Percentiles rank a stretch among this genome's conserved stretches.
Conservation (phyloP, 2,329 filamentous ascomycete species). For the Myotisia sp. region DNA sequence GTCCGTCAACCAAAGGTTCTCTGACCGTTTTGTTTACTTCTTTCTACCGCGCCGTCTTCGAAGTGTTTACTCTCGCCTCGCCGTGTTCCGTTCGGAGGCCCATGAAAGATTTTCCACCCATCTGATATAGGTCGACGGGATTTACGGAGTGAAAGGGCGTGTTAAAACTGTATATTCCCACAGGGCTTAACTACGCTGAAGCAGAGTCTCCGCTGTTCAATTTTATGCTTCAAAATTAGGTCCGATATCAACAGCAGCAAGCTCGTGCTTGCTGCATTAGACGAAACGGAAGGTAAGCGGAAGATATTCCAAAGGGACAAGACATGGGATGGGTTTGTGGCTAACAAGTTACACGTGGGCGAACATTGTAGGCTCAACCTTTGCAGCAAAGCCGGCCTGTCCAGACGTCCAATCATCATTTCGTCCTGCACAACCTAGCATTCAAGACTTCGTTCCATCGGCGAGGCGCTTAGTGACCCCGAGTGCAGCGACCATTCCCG, state of each 20-base stretch:
- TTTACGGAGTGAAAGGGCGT: too few species aligned
- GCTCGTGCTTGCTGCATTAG: constrained; percentile 35
- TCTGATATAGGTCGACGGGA: too few species aligned
- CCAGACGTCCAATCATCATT: constrained; percentile 19
- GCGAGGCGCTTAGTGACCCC: constrained; percentile 24
- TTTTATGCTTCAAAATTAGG: constrained; percentile 35
- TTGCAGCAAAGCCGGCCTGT: constrained; percentile 25
- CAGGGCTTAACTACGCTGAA: too few species aligned
- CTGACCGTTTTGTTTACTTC: constrained; percentile 17
- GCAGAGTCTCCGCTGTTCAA: constrained; percentile 19
- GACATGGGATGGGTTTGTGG: constrained; percentile 6
- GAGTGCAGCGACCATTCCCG: constrained; percentile 21
- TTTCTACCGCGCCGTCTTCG: not conserved
- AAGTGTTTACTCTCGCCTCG: constrained; percentile 3
- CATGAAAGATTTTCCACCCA: too few species aligned
- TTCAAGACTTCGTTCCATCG: constrained; percentile 13
- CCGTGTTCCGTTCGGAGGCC: too few species aligned
- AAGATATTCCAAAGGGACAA: not conserved
- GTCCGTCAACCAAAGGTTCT: constrained; percentile 19
- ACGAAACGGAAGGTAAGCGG: constrained; percentile 33
- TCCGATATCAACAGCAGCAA: constrained; percentile 32
- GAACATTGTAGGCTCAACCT: constrained; percentile 23
- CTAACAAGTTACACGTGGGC: constrained; percentile 7
- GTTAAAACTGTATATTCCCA: too few species aligned
- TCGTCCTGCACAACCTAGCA: constrained; percentile 19